These are phyloP conservation scores for Discostella pseudostelligera DNA, from an alignment of 108 stramenopile species.

Conservation along the genomic window DNA sequence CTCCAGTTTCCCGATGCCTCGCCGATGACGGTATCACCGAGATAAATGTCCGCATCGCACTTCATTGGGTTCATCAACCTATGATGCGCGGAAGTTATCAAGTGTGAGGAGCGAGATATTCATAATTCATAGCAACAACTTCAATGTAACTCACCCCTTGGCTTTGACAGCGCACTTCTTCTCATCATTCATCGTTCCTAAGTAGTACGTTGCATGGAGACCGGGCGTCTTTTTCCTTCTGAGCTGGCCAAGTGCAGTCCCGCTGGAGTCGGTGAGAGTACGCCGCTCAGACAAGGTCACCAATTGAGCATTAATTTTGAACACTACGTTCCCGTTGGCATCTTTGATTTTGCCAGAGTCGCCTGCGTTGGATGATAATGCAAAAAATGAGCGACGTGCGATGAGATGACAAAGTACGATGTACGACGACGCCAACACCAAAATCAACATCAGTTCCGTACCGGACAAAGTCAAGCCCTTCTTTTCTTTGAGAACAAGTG, in stretches of 20 bases:
- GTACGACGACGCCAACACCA: not conserved
- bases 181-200: conserved; percentile 15
- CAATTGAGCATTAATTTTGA: conserved; percentile 12
- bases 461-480: conserved; percentile 6
- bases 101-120: not conserved
- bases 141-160: conserved; percentile 11
- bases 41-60: conserved; percentile 23
- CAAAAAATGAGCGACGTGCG: not conserved
- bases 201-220: conserved; percentile 1
- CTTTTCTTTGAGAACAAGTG: conserved; percentile 15
- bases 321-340: conserved; percentile 11
- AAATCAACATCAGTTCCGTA: not conserved
- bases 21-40: conserved; percentile 10
- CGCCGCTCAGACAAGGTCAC: conserved; percentile 20
- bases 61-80: conserved; percentile 17
- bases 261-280: conserved; percentile 5
- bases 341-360: conserved; percentile 14
- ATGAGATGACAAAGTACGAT: not conserved
- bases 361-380: not conserved
- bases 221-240: conserved; percentile 8
- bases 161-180: conserved; percentile 19
- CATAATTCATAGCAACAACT: too few species aligned
- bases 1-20: conserved; percentile 23
- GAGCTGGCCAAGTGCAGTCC: conserved; percentile 1
- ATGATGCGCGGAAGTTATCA: not conserved